phyloP scores from a whole-genome alignment of 257 asterid genomes.

The Primulina tabacum region DNA sequence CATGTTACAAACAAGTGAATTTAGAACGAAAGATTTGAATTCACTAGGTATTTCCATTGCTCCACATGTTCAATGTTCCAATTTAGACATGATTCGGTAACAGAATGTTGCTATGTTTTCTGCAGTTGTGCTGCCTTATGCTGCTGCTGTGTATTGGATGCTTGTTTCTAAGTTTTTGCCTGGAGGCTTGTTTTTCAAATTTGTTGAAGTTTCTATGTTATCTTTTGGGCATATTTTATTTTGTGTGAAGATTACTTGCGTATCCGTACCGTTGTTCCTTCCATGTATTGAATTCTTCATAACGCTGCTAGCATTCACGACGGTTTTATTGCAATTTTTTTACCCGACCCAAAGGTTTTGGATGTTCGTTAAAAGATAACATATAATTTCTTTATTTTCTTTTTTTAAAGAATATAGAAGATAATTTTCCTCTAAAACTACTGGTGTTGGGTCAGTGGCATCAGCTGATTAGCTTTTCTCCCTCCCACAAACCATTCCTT shows the following conservation, averaged over 20 bases:
- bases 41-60: neutral
- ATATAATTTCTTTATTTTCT: too few species aligned
- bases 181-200: neutral
- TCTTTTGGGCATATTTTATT: neutral
- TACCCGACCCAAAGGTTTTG: too few species aligned
- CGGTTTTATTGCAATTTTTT: too few species aligned
- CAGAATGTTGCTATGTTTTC: neutral
- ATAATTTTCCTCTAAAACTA: neutral
- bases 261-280: neutral
- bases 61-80: neutral
- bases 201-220: neutral
- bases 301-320: too few species aligned
- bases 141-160: slow-evolving; percentile 45
- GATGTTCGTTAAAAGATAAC: too few species aligned
- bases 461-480: too few species aligned
- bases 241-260: neutral
- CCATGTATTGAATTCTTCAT: neutral
- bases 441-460: neutral
- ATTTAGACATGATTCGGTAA: neutral
- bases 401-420: too few species aligned
- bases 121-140: slow-evolving; percentile 45
- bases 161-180: slow-evolving; percentile 30
- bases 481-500: too few species aligned
- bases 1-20: neutral
- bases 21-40: neutral